Evolutionary conservation across 805 yeast species (phyloP).

Genomic region (Candida loeiensis): DNA sequence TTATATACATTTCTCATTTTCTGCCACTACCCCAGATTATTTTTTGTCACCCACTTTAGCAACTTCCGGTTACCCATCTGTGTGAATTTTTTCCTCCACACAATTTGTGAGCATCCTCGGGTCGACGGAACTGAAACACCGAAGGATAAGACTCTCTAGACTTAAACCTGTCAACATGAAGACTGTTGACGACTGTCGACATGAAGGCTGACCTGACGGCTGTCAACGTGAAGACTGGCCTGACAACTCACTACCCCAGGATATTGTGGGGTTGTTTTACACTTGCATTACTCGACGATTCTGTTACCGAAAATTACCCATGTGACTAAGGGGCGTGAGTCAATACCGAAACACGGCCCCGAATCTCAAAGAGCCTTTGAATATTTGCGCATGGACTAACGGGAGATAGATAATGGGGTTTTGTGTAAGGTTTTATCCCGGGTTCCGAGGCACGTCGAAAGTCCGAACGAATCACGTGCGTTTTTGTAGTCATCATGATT

Average conservation of each 20-base stretch:
- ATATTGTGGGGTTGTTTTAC: no score
- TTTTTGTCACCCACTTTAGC: constrained; percentile 1
- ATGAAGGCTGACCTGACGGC: no score
- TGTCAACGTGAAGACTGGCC: no score
- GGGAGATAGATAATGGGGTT: neutral
- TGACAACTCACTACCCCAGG: no score
- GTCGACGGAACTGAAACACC: neutral
- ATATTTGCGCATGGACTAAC: neutral
- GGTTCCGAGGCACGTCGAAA: constrained; percentile 2
- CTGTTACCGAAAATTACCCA: neutral
- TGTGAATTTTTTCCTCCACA: neutral
- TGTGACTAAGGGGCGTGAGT: neutral
- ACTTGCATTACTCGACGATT: no score
- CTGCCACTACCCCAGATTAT: constrained; percentile 2
- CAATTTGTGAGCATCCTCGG: neutral
- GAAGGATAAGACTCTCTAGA: no score
- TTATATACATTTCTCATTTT: constrained; percentile 1
- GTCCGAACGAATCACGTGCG: neutral
- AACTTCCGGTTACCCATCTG: constrained; percentile 2
- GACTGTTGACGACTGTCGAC: no score
- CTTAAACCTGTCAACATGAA: neutral
- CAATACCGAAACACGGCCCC: constrained; percentile 2
- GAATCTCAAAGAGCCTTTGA: neutral
- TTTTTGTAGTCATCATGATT: neutral
- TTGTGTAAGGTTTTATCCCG: neutral